Evolutionary conservation across 148 eudicot species (phyloP).

Genomic region (Cornus kousa): DNA sequence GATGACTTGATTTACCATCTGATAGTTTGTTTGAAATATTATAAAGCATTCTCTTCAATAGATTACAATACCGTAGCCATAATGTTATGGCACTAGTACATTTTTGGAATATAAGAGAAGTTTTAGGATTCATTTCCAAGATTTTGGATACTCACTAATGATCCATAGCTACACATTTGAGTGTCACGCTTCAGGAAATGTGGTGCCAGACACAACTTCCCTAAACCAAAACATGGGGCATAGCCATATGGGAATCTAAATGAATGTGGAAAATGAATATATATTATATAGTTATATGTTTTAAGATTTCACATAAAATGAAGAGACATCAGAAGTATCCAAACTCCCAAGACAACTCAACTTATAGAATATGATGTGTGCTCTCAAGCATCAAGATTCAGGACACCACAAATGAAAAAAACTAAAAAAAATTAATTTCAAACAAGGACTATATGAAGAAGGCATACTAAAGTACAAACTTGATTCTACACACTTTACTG

Average conservation of each 20-base stretch:
- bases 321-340: background rate
- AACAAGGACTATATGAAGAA: no score
- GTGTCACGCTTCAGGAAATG: background rate
- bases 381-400: background rate
- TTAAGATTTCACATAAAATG: background rate
- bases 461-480: background rate
- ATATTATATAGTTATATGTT: background rate
- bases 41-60: no score
- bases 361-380: background rate
- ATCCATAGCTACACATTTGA: background rate
- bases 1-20: no score
- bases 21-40: no score
- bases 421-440: no score
- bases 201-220: background rate
- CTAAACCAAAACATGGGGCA: background rate
- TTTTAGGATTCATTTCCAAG: no score
- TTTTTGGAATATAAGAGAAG: no score
- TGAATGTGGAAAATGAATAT: background rate
- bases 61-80: no score
- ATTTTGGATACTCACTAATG: background rate
- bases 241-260: background rate
- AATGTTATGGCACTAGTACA: no score
- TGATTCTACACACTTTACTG: background rate
- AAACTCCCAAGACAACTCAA: background rate
- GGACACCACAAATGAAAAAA: background rate